Percentiles rank a stretch among this genome's conserved stretches.
These are phyloP conservation scores for Hyaloscypha hepaticicola DNA, from an alignment of 495 filamentous ascomycete genomes.

Conservation along the genomic window DNA sequence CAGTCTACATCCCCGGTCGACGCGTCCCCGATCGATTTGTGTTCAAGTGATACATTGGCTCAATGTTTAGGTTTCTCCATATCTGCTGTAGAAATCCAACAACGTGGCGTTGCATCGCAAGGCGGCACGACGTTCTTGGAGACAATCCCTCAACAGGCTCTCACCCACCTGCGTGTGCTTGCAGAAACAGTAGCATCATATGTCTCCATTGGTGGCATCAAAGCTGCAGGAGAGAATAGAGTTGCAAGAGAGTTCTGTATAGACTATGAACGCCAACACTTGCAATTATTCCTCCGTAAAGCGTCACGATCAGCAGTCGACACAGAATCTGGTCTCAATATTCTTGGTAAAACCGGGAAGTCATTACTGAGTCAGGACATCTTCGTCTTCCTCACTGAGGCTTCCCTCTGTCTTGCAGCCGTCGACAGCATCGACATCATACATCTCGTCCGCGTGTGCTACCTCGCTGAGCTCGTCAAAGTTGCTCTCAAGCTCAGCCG, in stretches of 20 bases:
- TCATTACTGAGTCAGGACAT: conserved; percentile 75
- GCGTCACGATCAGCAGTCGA: background rate
- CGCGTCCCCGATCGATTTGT: conserved; percentile 31
- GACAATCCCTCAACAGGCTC: conserved; percentile 73
- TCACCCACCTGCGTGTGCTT: conserved; percentile 88
- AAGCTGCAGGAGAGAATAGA: conserved; percentile 55
- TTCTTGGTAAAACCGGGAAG: background rate
- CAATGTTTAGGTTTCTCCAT: conserved; percentile 84
- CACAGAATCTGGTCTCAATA: conserved; percentile 4
- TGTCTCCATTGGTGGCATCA: conserved; percentile 70
- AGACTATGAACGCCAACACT: conserved; percentile 70
- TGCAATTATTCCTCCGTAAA: conserved; percentile 60
- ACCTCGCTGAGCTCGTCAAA: conserved; percentile 87
- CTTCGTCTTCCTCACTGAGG: conserved; percentile 84
- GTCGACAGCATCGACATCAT: conserved; percentile 72
- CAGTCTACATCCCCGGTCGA: background rate
- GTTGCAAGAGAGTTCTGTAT: conserved; percentile 66
- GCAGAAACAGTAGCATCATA: conserved; percentile 87
- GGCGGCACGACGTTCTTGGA: conserved; percentile 76
- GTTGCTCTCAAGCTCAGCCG: conserved; percentile 43
- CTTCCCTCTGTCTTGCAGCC: conserved; percentile 66
- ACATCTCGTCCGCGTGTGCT: conserved; percentile 85
- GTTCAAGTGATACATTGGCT: conserved; percentile 47
- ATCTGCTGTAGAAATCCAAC: conserved; percentile 84
- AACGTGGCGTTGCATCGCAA: conserved; percentile 79